Evolutionary conservation across 2,329 filamentous ascomycete genomes (phyloP).

Genomic region (Stagonosporopsis tanaceti): DNA sequence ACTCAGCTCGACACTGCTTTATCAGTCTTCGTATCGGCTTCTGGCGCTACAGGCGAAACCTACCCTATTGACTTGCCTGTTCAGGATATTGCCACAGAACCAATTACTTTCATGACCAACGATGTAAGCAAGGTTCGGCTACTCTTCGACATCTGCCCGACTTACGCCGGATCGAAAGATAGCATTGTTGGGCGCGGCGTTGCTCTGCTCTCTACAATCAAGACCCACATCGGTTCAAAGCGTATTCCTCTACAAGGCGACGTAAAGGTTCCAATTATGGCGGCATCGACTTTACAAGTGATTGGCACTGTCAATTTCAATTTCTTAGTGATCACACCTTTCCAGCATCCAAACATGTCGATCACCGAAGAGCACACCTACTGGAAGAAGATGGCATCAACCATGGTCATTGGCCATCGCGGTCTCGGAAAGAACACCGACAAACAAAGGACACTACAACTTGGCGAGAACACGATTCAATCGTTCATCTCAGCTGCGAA

Average conservation of each 20-base stretch:
- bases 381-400: slow-evolving; percentile 90
- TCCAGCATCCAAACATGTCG: slow-evolving; percentile 91
- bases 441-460: slow-evolving; percentile 83
- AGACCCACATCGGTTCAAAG: slow-evolving; percentile 80
- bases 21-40: slow-evolving; percentile 88
- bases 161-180: slow-evolving; percentile 84
- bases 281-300: slow-evolving; percentile 80
- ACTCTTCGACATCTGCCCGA: slow-evolving; percentile 93
- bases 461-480: slow-evolving; percentile 94
- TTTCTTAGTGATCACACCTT: slow-evolving; percentile 93
- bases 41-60: slow-evolving; percentile 83
- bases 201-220: slow-evolving; percentile 85
- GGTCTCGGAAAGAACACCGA: slow-evolving; percentile 87
- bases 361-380: slow-evolving; percentile 92
- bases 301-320: slow-evolving; percentile 98
- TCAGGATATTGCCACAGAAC: slow-evolving; percentile 91
- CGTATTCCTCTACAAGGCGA: slow-evolving; percentile 94
- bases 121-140: slow-evolving; percentile 85
- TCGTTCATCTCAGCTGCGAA: slow-evolving; percentile 98
- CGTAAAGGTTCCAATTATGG: slow-evolving; percentile 88
- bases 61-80: slow-evolving; percentile 91
- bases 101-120: slow-evolving; percentile 83
- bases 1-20: slow-evolving; percentile 94
- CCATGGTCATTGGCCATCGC: slow-evolving; percentile 79
- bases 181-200: slow-evolving; percentile 88